These are phyloP conservation scores for Myrica gale DNA, from an alignment of 306 rosid species.

Conservation along the genomic window DNA sequence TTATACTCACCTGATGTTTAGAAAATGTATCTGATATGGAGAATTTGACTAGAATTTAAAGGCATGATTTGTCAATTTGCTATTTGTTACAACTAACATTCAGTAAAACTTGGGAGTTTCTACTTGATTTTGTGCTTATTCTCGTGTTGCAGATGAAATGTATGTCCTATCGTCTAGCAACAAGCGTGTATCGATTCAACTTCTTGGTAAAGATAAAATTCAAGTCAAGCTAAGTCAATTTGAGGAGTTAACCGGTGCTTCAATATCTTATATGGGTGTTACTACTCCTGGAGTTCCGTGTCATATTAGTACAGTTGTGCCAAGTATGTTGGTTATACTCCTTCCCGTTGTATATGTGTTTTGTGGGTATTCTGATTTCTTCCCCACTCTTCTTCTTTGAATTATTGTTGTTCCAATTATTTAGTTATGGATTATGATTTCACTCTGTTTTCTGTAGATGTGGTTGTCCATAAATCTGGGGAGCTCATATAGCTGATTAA, in stretches of 20 bases:
- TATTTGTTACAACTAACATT: conserved; percentile 14
- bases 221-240: conserved; percentile 75
- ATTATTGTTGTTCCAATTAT: neutral
- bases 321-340: conserved; percentile 52
- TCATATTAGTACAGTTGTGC: conserved; percentile 48
- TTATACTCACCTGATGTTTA: neutral
- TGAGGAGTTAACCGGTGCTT: conserved; percentile 73
- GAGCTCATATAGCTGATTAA: neutral
- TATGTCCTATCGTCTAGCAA: conserved; percentile 84
- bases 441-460: neutral
- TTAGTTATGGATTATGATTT: neutral
- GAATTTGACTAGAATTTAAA: neutral
- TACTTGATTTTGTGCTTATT: conserved; percentile 21
- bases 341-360: conserved; percentile 2
- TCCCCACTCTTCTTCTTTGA: neutral
- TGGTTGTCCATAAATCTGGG: neutral
- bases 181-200: conserved; percentile 68
- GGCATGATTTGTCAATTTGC: neutral
- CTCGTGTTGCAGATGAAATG: conserved; percentile 80
- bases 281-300: conserved; percentile 62
- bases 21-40: neutral
- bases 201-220: conserved; percentile 82
- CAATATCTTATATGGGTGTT: conserved; percentile 71
- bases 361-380: neutral
- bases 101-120: conserved; percentile 11